A percentile compares a stretch with the other conserved stretches of the same genome.
Evolutionary conservation across 2,329 filamentous ascomycete genomes (phyloP).

Genomic region (Aureobasidium sp.): DNA sequence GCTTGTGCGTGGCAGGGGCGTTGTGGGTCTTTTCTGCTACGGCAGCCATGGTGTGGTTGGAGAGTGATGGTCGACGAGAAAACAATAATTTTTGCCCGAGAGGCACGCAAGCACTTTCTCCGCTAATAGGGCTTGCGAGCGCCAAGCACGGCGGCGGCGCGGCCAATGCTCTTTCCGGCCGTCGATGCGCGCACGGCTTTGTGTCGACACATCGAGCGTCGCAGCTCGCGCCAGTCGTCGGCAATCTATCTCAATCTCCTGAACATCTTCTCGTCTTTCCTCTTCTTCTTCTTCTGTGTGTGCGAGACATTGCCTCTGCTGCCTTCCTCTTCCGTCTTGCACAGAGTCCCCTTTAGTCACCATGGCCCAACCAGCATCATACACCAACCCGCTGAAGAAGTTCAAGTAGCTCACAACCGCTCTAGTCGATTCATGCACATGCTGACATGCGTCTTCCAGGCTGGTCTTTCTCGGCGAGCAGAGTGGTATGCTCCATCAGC

Average conservation of each 20-base stretch:
- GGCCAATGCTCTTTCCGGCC: conserved; percentile 11
- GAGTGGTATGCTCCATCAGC: conserved; percentile 63
- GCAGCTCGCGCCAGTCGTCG: conserved; percentile 6
- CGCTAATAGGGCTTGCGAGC: not conserved
- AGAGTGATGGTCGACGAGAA: not conserved
- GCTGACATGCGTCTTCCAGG: conserved; percentile 42
- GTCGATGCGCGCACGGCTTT: not conserved
- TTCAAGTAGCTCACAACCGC: conserved; percentile 67
- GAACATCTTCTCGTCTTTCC: not conserved
- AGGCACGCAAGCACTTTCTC: not conserved
- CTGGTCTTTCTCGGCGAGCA: conserved; percentile 97
- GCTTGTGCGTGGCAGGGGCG: conserved; percentile 73
- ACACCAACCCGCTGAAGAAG: conserved; percentile 99
- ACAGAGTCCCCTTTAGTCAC: conserved; percentile 28
- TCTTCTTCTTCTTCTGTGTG: not conserved
- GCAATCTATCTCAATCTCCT: conserved; percentile 14
- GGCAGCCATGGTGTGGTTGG: not conserved
- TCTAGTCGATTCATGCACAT: not conserved
- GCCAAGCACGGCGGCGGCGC: not conserved
- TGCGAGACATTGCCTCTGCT: not conserved
- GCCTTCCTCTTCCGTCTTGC: too few species aligned
- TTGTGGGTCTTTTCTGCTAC: not conserved
- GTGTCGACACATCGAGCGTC: conserved; percentile 4
- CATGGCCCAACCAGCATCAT: conserved; percentile 67
- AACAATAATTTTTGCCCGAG: conserved; percentile 11